These are phyloP conservation scores for Posidonia australis DNA, from an alignment of 106 monocot species.

Conservation along the genomic window DNA sequence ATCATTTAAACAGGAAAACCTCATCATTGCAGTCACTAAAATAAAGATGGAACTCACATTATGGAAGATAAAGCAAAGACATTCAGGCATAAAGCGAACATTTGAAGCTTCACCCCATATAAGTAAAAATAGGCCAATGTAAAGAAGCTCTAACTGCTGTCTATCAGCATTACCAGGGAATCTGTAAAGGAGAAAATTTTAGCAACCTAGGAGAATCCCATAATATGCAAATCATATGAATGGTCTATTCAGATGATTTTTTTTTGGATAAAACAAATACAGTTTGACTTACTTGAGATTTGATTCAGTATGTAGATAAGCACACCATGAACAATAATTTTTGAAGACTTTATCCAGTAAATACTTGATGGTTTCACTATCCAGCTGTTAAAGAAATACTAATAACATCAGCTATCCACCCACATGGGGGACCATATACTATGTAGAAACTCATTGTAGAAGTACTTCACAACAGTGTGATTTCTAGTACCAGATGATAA, in stretches of 20 bases:
- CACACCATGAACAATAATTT: constrained; percentile 85
- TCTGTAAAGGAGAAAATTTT: constrained; percentile 21
- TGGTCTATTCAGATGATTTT: neutral
- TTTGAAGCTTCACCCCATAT: constrained; percentile 99
- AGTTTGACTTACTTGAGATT: constrained; percentile 48
- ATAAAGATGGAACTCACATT: constrained; percentile 29
- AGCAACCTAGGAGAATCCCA: no score
- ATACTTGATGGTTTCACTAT: constrained; percentile 34
- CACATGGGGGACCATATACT: neutral
- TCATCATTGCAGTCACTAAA: neutral
- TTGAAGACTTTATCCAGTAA: constrained; percentile 63
- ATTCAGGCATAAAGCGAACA: constrained; percentile 97
- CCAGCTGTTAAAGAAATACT: constrained; percentile 34
- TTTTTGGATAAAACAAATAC: neutral
- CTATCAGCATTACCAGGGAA: constrained; percentile 26
- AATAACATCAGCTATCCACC: neutral
- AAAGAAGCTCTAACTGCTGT: constrained; percentile 71
- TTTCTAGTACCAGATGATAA: constrained; percentile 34
- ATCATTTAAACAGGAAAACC: no score
- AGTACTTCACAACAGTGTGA: neutral
- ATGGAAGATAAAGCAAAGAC: constrained; percentile 88
- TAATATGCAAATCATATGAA: neutral
- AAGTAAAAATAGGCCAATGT: constrained; percentile 79
- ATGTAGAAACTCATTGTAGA: neutral
- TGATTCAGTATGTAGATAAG: constrained; percentile 45